Evolutionary conservation across 345 rosid species (phyloP).

Genomic region (Isatis tinctoria): DNA sequence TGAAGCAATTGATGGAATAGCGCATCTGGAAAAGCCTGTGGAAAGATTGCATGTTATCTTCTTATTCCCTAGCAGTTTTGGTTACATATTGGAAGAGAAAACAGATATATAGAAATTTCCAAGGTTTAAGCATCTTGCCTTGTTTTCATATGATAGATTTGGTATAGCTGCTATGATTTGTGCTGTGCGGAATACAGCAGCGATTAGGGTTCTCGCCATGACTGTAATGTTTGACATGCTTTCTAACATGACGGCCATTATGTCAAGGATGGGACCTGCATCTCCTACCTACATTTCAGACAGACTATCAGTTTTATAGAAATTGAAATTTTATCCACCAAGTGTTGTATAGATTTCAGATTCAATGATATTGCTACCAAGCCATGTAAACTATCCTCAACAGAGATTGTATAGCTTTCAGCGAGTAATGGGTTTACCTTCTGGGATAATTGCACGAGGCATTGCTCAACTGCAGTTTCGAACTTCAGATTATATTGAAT

Average conservation of each 20-base stretch:
- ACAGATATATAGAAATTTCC: not conserved
- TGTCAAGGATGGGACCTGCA: constrained; percentile 77
- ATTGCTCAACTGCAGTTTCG: constrained; percentile 58
- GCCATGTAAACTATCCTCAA: not conserved
- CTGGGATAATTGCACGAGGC: constrained; percentile 55
- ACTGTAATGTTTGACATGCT: constrained; percentile 62
- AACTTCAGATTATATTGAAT: constrained; percentile 54
- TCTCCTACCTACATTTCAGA: constrained; percentile 58
- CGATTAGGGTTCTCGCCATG: constrained; percentile 59
- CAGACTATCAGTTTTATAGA: constrained; percentile 10
- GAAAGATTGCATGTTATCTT: constrained; percentile 9
- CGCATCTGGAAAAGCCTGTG: constrained; percentile 71
- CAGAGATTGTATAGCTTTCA: not conserved
- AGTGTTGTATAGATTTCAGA: not conserved
- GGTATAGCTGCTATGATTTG: constrained; percentile 66
- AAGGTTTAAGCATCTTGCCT: constrained; percentile 38
- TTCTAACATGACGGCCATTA: constrained; percentile 83
- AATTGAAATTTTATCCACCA: not conserved
- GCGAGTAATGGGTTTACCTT: constrained; percentile 39
- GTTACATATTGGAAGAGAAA: not conserved
- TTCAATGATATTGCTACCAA: too few species aligned
- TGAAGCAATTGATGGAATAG: constrained; percentile 62
- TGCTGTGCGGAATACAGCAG: constrained; percentile 62
- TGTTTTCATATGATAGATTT: constrained; percentile 59
- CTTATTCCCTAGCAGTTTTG: not conserved